Base-by-base conservation (phyloP, 164 flowering plant species). In the Buxus sempervirens region DNA sequence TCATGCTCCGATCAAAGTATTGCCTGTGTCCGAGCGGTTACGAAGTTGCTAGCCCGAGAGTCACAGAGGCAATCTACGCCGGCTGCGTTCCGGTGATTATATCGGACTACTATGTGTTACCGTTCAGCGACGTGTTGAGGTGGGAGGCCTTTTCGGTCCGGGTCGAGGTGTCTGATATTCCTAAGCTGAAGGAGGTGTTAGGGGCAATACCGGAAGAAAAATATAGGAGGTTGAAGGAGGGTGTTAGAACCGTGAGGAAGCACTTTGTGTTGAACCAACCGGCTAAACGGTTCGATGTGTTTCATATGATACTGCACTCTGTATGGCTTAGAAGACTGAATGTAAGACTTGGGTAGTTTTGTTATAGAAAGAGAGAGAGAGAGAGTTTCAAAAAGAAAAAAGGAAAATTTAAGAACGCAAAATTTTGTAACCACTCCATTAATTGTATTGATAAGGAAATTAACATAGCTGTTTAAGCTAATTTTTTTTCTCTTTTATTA, bases 11-110 rank as follows among this genome's bases (percentile, higher is more conserved):
- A 0, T 80, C 89, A 63, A 88, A 80, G 82, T 92, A 76, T 68
- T 90, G 97, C 70, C 68, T 90, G 12, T 92, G 97, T 28, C 97
- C 96, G 0, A 90, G 97, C n/a, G n/a, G n/a, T n/a, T n/a, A n/a
- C n/a, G n/a, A n/a, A n/a, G n/a, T n/a, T n/a, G n/a, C n/a, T n/a
- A 69, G 97, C 61, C 97, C 97, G 0, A 77, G 93, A 61, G 66
- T 90, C 9, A 83, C 79, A 0, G 95, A 89, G 77, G 83, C 95
- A 38, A 85, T 91, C 28, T 85, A 85, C 53, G 82, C 91, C 0
- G 90, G 82, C 51, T 91, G 97, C 54, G 83, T 89, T 0, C 97
- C 95, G 0, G 95, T 91, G 2, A 78, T 88, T 0, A 22, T 91
- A 36, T 88, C 95, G 0, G 69, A 84, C 5, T 48, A 78, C 58